These are phyloP conservation scores for Candida awuae DNA, from an alignment of 805 yeast species.

Conservation along the genomic window DNA sequence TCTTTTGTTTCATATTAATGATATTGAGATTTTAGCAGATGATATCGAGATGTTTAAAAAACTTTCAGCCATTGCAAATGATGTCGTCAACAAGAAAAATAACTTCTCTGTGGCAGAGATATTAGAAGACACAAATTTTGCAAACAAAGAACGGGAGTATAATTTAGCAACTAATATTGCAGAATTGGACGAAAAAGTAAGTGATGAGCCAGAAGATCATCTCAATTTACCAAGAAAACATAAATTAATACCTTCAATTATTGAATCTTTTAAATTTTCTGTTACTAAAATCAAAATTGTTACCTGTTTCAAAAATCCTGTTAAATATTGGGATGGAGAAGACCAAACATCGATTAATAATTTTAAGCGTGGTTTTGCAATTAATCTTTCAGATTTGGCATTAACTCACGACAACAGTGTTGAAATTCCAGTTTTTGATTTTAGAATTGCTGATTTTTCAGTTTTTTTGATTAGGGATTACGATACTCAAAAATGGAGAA, in stretches of 20 bases:
- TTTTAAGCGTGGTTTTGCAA: conserved; percentile 23
- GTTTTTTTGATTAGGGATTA: conserved; percentile 19
- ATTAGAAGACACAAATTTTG: neutral
- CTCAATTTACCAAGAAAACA: neutral
- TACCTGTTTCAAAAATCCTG: conserved; percentile 26
- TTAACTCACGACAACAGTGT: conserved; percentile 10
- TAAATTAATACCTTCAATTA: conserved; percentile 10
- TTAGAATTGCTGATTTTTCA: conserved; percentile 9
- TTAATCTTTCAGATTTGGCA: conserved; percentile 6
- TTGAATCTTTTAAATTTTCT: conserved; percentile 9
- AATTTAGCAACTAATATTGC: too few relatives aligned
- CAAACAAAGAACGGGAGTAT: too few relatives aligned
- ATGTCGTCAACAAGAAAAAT: conserved; percentile 2
- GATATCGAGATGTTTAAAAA: conserved; percentile 11
- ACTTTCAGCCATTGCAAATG: conserved; percentile 7
- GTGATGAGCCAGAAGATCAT: neutral
- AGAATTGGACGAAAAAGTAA: too few relatives aligned
- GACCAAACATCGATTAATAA: conserved; percentile 25
- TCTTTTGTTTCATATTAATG: conserved; percentile 3
- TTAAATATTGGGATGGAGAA: conserved; percentile 22
- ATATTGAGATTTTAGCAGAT: conserved; percentile 11
- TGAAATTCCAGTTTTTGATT: conserved; percentile 10
- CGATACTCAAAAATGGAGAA: conserved; percentile 11
- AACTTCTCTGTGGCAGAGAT: neutral
- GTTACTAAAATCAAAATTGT: conserved; percentile 16